Evolutionary conservation across 148 eudicot species (phyloP), one percentile per base, ranked within the genome.

Genomic region (Nepenthes gracilis): DNA sequence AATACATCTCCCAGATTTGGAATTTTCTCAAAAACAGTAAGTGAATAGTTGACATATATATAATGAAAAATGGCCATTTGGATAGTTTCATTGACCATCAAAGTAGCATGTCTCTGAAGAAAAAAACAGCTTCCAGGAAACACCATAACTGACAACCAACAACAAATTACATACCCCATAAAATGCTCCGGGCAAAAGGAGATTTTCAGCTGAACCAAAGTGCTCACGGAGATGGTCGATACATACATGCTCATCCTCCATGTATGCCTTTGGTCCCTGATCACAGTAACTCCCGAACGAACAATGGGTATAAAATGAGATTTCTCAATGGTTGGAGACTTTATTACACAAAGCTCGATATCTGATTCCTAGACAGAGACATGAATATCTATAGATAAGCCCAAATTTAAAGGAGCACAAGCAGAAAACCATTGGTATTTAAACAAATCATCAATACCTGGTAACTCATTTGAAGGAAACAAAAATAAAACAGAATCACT

Each of bases 201-300:
- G 36, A 65, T 47, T 35, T 14, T 48, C 61, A 47, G 36, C n/a
- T 43, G 61, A 23, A 57, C 43, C 35, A 34, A 65, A 34, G 13
- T 57, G 68, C 40, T 65, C 53, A 55, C 34, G 54, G 38, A 65
- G 60, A 65, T 65, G 43, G 68, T 65, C 68, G 12, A 55, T 53
- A 65, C 68, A 57, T 32, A 65, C 34, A 43, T 65, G 61, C 68
- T 65, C 68, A 55, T 65, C 68, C 45, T 65, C 68, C 68, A 65
- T 65, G 61, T 23, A 65, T 65, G 50, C 32, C 43, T 65, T 65
- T 45, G 68, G 68, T 56, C 68, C 68, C 35, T 65, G 68, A 57
- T 56, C 68, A 57, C 54, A 32, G 61, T 56, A 65, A 12, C 68
- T 65, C 36, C 68, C 12, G 68, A 65, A 2, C 68, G 68, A 15